Evolutionary conservation across 208 protist genomes (phyloP), one percentile per base, ranked within the genome.

Genomic region (Phytomonas sp.): DNA sequence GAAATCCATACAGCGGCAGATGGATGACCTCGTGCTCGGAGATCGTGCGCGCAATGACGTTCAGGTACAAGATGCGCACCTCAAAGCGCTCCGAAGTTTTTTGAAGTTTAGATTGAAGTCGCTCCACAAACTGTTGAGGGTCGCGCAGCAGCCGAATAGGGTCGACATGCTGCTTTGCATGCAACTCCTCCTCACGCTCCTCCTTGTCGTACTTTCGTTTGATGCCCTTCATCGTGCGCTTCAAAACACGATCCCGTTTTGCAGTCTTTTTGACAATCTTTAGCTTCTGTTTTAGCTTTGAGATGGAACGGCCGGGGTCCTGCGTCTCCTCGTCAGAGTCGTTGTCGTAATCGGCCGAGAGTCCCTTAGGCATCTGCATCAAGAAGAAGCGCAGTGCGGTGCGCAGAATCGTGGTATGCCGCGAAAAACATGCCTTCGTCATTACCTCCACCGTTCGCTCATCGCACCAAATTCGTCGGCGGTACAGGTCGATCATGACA

Each of bases 401-500:
- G n/a, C 92, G 87, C 2, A 97, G 67, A 69, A 99, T 96, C 10
- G 97, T 84, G 0, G 85, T 92, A 72, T 97, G 88, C 29, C 84
- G 79, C 11, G 94, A 98, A 74, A 99, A 98, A 74, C 94, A 97
- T 30, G 93, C 97, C 65, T 87, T 87, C 29, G 90, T 94, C 42
- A 99, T 89, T 26, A 99, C 97, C 83, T 99, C 98, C 10, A 99
- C 98, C 23, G 83, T 97, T 26, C 92, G 85, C 78, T 96, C 87
- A 73, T 94, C 85, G 59, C 80, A 87, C 97, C 97, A 99, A 33
- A 99, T 88, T 29, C 95, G 84, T 42, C 96, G 91, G n/a, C 93
- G 87, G 84, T 99, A 99, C 29, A 99, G 86, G 69, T 98, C 94
- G 67, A 99, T 97, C 92, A 99, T 98, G 30, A 99, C 93, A 66